Base-by-base conservation (phyloP, 2,329 filamentous ascomycete species). In the Thermomyces lanuginosus region DNA sequence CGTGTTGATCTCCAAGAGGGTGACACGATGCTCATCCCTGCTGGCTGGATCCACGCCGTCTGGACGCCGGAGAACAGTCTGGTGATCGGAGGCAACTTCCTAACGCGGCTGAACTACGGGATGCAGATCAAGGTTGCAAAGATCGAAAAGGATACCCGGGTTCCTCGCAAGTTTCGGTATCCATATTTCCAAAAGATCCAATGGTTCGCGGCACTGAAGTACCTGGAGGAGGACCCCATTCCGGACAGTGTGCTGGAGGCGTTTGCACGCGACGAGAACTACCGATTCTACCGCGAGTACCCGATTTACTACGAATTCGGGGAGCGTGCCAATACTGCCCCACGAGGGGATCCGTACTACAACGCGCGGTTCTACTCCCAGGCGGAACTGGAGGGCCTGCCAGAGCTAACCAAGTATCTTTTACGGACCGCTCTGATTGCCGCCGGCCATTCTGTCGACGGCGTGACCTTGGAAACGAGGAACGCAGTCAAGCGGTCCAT, bases 11-110 rank as follows among this genome's bases (percentile, higher is more conserved):
- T 77, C 4, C 64, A 61, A 26, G 68, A 69, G 35, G 72, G 72
- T 17, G 72, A 77, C 42, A 77, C 72, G 3, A 76, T 76, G 66
- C 54, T 77, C 22, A 77, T 77, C 35, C 72, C 72, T 4, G 74
- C 72, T 17, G 72, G 72, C 11, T 77, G 72, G 72, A 77, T 77
- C 27, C 72, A 77, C 41, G 72, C 72, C 13, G 72, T 77, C 5
- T 76, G 73, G 69, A 77, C 72, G 6, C 72, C 72, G 0, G 65
- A 71, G 38, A 71, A 76, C 40, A 76, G 72, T 39, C 51, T 77
- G 25, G 72, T 77, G 15, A 74, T 77, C 34, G 72, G 72, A n/a
- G 72, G 72, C 27, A 77, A 77, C 40, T 77, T 76, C 39, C 53
- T 77, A 22, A 76, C 71, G 4, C 56, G 66, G 29, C 58, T 75